Base-by-base conservation (phyloP, 768 basidiomycete species). In the Tricholomella constricta region DNA sequence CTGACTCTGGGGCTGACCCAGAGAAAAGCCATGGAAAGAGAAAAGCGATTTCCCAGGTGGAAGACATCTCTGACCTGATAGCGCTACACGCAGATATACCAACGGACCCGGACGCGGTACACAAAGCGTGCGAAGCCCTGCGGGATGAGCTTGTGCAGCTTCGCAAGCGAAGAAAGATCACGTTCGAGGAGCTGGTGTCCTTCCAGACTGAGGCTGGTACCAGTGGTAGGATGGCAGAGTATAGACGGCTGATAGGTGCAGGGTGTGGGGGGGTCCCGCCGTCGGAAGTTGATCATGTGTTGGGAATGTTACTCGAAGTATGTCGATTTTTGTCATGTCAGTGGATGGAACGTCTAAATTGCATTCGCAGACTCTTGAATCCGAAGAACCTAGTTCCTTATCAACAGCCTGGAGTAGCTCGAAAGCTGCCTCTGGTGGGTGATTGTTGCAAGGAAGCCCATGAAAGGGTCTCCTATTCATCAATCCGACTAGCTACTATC, bases 131-230 rank as follows among this genome's bases (percentile, higher is more conserved):
- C 68, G 83, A 86, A 48, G 66, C 67, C 43, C 68, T 91, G 46
- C 75, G 84, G 36, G 82, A 79, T 55, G 90, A 91, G 49, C 71
- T 98, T 15, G 70, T 69, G 34, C 79, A 83, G 54, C 79, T 85
- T 63, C 75, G 85, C 55, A 84, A 82, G 64, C 82, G 86, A 58
- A 81, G 94, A 65, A 82, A 83, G 60, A 78, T 77, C 11, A 75
- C 84, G 54, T 93, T 97, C 60, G 86, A 88, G 44, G 82, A 84
- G 52, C 77, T 91, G 58, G 89, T 89, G 10, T 80, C 77, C 26
- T 87, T 90, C 70, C 90, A 94, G 66, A 88, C 91, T 17, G 92
- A 95, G 69, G 86, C 90, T 0, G 95, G 95, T 4, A 97, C 94
- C 0, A 85, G 88, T 26, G 91, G 90, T 35, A 79, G 86, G 56